Conservation (phyloP, 495 filamentous ascomycete genomes). For the Hypoxylon lenormandii region DNA sequence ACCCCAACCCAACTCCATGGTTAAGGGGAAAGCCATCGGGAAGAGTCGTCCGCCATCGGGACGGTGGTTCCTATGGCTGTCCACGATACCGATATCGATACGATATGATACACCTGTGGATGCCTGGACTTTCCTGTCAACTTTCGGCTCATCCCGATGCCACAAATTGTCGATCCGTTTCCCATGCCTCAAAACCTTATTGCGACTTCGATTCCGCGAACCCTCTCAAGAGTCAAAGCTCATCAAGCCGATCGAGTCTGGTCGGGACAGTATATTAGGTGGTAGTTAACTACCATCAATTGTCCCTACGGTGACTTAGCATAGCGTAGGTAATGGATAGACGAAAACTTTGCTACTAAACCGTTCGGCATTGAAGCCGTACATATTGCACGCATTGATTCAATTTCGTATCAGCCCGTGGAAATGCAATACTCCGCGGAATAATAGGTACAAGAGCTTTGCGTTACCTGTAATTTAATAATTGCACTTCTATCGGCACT, state of each 20-base stretch:
- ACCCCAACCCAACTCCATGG: conserved; percentile 42
- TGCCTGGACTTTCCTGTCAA: conserved; percentile 18
- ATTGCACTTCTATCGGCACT: no score
- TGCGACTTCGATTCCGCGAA: conserved; percentile 17
- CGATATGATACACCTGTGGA: conserved; percentile 12
- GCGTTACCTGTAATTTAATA: no score
- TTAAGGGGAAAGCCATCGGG: conserved; percentile 16
- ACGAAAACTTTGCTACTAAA: no score
- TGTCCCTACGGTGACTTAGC: conserved; percentile 7
- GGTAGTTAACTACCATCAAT: conserved; percentile 7
- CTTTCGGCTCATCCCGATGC: conserved; percentile 31
- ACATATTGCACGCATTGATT: no score
- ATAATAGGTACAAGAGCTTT: no score
- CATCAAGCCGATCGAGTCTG: not conserved
- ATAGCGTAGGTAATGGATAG: not conserved
- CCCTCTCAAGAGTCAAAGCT: no score
- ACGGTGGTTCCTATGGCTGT: conserved; percentile 20
- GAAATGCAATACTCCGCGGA: no score
- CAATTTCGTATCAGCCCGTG: no score
- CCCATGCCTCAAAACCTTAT: conserved; percentile 34
- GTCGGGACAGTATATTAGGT: not conserved
- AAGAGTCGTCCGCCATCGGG: conserved; percentile 28
- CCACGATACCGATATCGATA: no score
- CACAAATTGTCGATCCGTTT: conserved; percentile 35
- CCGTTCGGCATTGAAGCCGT: no score